Evolutionary conservation across 805 yeast genomes (phyloP).

Genomic region (Metschnikowia noctiluminum): DNA sequence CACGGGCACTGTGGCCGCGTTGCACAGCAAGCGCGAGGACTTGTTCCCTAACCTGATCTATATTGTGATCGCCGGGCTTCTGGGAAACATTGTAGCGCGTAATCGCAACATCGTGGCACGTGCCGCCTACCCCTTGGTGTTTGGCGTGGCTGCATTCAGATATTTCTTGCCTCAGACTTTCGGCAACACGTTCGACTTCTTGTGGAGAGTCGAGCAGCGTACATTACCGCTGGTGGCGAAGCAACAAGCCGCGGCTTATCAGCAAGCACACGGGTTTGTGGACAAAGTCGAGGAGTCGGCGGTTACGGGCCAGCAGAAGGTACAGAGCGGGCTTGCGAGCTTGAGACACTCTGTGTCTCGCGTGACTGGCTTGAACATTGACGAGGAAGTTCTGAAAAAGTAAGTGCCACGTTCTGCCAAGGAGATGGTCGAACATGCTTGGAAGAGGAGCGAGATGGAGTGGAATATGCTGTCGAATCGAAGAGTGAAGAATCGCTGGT

Average conservation of each 20-base stretch:
- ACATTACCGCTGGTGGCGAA: conserved; percentile 61
- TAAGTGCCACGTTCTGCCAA: neutral
- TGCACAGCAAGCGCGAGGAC: conserved; percentile 65
- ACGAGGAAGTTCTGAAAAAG: conserved; percentile 55
- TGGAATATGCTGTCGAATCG: too few species aligned
- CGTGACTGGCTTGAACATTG: conserved; percentile 66
- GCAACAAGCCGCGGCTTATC: conserved; percentile 52
- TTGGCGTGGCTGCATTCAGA: conserved; percentile 64
- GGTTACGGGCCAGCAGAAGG: conserved; percentile 32
- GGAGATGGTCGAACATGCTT: neutral
- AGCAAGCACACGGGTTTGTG: conserved; percentile 29
- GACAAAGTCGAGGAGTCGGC: conserved; percentile 43
- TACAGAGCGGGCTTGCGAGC: conserved; percentile 35
- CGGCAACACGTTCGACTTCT: conserved; percentile 51
- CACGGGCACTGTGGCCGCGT: conserved; percentile 56
- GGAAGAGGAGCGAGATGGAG: too few species aligned
- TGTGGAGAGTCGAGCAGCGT: conserved; percentile 58
- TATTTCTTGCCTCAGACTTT: conserved; percentile 73
- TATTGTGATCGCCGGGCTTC: conserved; percentile 61
- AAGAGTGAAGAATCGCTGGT: too few species aligned
- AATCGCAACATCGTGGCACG: conserved; percentile 57
- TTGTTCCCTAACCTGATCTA: conserved; percentile 70
- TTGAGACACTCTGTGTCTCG: conserved; percentile 46
- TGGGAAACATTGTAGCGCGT: conserved; percentile 74
- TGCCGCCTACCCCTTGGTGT: conserved; percentile 51